Evolutionary conservation across 176 grass and related monocot species (phyloP).

Genomic region (Rhynchospora breviuscula): DNA sequence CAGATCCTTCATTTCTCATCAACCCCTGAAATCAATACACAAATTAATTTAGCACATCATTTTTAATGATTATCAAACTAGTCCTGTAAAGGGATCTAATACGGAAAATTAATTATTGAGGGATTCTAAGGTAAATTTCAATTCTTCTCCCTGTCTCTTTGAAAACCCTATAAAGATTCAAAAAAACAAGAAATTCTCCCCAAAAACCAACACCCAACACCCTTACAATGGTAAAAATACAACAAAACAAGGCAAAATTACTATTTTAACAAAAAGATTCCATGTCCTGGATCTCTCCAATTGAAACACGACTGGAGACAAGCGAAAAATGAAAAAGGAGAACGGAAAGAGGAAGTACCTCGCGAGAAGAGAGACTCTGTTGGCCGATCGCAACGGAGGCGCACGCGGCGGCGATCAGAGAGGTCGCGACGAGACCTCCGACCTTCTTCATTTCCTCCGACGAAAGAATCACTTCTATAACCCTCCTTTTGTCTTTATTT

Average conservation of each 20-base stretch:
- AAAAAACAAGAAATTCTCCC: background rate
- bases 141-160: no score
- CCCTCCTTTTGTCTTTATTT: slow-evolving; percentile 7
- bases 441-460: slow-evolving; percentile 26
- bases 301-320: background rate
- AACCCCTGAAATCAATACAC: background rate
- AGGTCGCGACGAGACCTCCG: background rate
- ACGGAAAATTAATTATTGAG: background rate
- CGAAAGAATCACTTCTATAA: background rate
- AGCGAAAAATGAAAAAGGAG: background rate
- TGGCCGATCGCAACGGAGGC: slow-evolving; percentile 17
- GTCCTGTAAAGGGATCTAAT: background rate
- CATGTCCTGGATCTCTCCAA: background rate
- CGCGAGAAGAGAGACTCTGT: background rate
- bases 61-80: background rate
- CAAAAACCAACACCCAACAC: no score
- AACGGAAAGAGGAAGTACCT: slow-evolving; percentile 2
- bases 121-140: background rate
- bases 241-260: background rate
- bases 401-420: slow-evolving; percentile 4
- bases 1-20: background rate
- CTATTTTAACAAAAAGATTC: background rate
- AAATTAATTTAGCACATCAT: background rate
- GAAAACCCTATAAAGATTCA: no score
- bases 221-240: background rate